Evolutionary conservation across 805 yeast species (phyloP).

Genomic region (Brettanomyces sp.): DNA sequence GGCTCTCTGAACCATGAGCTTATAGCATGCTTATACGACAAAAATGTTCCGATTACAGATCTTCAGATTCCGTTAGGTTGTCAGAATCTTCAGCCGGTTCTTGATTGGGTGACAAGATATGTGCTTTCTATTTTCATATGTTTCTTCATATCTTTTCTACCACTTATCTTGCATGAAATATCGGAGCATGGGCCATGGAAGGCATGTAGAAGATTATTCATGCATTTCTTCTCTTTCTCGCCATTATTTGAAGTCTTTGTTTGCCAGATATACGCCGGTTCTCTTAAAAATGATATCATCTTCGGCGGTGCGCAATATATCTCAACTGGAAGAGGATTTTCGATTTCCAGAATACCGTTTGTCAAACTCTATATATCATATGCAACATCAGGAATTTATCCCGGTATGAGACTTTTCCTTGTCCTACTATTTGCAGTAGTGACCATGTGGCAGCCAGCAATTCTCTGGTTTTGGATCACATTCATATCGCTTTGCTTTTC

Average conservation of each 20-base stretch:
- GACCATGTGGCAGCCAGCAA: slow-evolving; percentile 73
- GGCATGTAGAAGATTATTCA: slow-evolving; percentile 59
- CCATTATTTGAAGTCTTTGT: slow-evolving; percentile 94
- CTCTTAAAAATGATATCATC: slow-evolving; percentile 65
- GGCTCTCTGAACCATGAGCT: slow-evolving; percentile 73
- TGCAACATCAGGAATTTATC: slow-evolving; percentile 65
- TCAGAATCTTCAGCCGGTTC: slow-evolving; percentile 74
- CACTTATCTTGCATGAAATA: slow-evolving; percentile 77
- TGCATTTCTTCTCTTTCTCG: slow-evolving; percentile 72
- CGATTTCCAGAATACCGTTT: slow-evolving; percentile 73
- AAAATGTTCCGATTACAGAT: slow-evolving; percentile 63
- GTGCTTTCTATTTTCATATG: slow-evolving; percentile 86
- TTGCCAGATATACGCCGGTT: slow-evolving; percentile 82
- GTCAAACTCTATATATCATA: slow-evolving; percentile 65
- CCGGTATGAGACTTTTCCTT: slow-evolving; percentile 63
- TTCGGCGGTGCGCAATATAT: slow-evolving; percentile 91
- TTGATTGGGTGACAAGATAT: slow-evolving; percentile 84
- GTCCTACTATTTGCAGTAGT: slow-evolving; percentile 67
- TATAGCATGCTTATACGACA: slow-evolving; percentile 56
- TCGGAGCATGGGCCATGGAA: slow-evolving; percentile 79
- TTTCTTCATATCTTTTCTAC: slow-evolving; percentile 85
- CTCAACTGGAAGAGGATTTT: slow-evolving; percentile 91
- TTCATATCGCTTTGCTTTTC: slow-evolving; percentile 35
- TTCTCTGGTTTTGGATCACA: slow-evolving; percentile 52
- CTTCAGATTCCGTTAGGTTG: slow-evolving; percentile 74